Evolutionary conservation across 2,329 filamentous ascomycete species (phyloP).

Genomic region (Colletotrichum spinosum): DNA sequence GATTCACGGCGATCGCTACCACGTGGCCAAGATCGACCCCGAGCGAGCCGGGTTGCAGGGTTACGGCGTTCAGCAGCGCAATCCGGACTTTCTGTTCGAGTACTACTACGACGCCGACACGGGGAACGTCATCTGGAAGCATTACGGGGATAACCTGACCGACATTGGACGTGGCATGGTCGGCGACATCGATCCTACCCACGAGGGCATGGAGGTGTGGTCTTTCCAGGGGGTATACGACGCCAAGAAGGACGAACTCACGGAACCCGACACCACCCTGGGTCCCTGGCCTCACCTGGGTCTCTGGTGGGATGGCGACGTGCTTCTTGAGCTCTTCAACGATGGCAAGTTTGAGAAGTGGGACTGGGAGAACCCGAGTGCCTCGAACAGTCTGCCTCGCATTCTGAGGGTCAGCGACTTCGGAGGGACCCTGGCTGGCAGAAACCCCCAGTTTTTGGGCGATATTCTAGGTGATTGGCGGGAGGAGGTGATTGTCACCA

Average conservation of each 20-base stretch:
- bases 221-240: slow-evolving; percentile 40
- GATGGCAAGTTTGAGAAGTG: slow-evolving; percentile 42
- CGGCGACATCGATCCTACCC: slow-evolving; percentile 40
- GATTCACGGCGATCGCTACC: slow-evolving; percentile 40
- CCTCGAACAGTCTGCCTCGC: neutral
- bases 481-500: slow-evolving; percentile 40
- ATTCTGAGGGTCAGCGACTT: slow-evolving; percentile 21
- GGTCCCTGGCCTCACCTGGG: slow-evolving; percentile 30
- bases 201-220: slow-evolving; percentile 40
- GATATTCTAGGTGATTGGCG: slow-evolving; percentile 42
- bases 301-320: slow-evolving; percentile 38
- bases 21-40: slow-evolving; percentile 42
- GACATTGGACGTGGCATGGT: slow-evolving; percentile 40
- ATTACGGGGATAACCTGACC: slow-evolving; percentile 11
- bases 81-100: slow-evolving; percentile 38
- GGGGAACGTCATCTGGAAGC: slow-evolving; percentile 39
- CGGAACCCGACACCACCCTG: neutral
- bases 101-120: slow-evolving; percentile 41
- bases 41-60: slow-evolving; percentile 38
- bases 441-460: slow-evolving; percentile 38
- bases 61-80: slow-evolving; percentile 40
- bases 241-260: slow-evolving; percentile 30
- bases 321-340: slow-evolving; percentile 41
- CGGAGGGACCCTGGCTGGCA: slow-evolving; percentile 10
- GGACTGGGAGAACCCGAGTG: slow-evolving; percentile 18